Evolutionary conservation across 768 basidiomycete genomes (phyloP), one percentile per base, ranked within the genome.

Genomic region (Kwoniella heveanensis): DNA sequence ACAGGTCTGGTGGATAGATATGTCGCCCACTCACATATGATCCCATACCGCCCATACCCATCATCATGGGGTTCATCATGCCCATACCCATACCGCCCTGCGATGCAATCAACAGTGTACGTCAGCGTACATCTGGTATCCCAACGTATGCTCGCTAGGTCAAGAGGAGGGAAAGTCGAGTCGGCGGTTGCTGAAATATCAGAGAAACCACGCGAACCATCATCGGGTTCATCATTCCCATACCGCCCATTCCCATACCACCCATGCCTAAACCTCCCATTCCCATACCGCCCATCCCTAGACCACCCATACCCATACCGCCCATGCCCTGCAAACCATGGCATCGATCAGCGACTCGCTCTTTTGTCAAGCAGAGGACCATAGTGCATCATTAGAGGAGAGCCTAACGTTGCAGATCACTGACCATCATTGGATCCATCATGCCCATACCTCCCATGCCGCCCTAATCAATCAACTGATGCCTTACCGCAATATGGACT

Each of bases 241-340:
- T 68, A 13, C 61, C 67, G 30, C 66, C 66, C 66, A 69, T 62
- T 7, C 64, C 83, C 76, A 80, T 73, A 12, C 74, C 74, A n/a
- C 66, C 64, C 66, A 69, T 68, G 12, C 60, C 73, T 78, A 81
- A 77, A 8, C 80, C 83, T 17, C 67, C 72, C 80, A 84, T 82
- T 22, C 83, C 84, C 60, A 74, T 67, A 17, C 76, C 76, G 17
- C 67, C 69, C 74, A 74, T 76, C 22, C 77, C 77, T 24, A 70
- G 65, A 36, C 76, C 77, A 24, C 74, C 74, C 74, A 77, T 77
- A n/a, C 68, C 72, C 50, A 63, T 49, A 48, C 65, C 60, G n/a
- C 32, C 32, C 32, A 32, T 32, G 13, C 60, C 56, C 54, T n/a
- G n/a, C n/a, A n/a, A n/a, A n/a, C n/a, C n/a, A n/a, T n/a, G n/a